Evolutionary conservation across 257 asterid species (phyloP), one percentile per base, ranked within the genome.

Genomic region (Buddleja alternifolia): DNA sequence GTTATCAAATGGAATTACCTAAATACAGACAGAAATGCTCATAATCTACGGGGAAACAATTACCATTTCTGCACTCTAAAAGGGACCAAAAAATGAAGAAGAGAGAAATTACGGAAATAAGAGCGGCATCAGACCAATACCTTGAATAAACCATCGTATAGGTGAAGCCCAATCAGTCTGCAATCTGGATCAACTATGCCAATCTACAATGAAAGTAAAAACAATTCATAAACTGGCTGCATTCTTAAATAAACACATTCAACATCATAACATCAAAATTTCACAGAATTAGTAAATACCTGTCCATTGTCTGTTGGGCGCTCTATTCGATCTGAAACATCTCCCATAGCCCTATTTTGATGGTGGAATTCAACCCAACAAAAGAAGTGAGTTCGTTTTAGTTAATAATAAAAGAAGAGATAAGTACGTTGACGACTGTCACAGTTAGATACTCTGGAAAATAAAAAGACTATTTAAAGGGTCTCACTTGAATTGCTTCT

Each of bases 131-230:
- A 44, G 45, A 55, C 56, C 60, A 55, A 60, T 82, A 89, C 96
- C 90, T 86, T 86, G 74, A 89, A 89, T 40, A 86, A 75, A 63
- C 95, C 95, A 73, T 85, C 92, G 68, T 90, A 89, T 15, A 87
- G 83, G 72, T 87, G 95, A 70, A 89, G 89, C 25, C 95, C 95
- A 60, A 89, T 87, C 85, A 90, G 78, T 71, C 93, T 84, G 80
- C 95, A 90, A 57, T 90, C 95, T 16, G 97, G 95, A 72, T 90
- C 95, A 20, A 90, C 81, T 70, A 87, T 83, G 71, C 95, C 95
- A 74, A 87, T 90, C 93, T 88, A 74, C 34, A 60, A 59, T 20
- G 67, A 68, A 47, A 58, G 70, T 23, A 0, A 75, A 70, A 11
- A 60, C 4, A 60, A 67, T 46, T 14, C 21, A 53, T 34, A 63